Evolutionary conservation across 164 flowering plant genomes (phyloP).

Genomic region (Stephania cephalantha): DNA sequence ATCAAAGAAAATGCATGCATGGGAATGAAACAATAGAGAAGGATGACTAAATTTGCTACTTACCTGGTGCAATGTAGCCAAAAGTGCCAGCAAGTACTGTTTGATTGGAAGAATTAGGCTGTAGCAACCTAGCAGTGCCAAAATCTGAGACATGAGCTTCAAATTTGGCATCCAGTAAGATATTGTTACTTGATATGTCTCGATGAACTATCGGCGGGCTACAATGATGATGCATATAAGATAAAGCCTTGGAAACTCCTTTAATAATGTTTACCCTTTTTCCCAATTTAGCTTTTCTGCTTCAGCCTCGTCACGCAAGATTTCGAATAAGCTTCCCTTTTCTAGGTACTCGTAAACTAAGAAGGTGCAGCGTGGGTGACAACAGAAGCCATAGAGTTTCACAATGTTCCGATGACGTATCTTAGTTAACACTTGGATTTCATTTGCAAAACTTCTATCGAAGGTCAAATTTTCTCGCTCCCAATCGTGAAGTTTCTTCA

Average conservation of each 20-base stretch:
- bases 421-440: too few relatives aligned
- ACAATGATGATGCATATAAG: slow-evolving; percentile 20
- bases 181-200: slow-evolving; percentile 16
- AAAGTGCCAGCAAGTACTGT: slow-evolving; percentile 15
- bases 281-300: slow-evolving; percentile 13
- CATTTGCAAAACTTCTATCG: neutral
- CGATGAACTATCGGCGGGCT: slow-evolving; percentile 14
- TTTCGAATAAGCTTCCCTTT: slow-evolving; percentile 14
- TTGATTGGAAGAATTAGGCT: slow-evolving; percentile 14
- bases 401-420: too few relatives aligned
- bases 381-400: slow-evolving; percentile 11
- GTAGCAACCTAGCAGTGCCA: slow-evolving; percentile 15
- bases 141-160: slow-evolving; percentile 19
- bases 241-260: slow-evolving; percentile 17
- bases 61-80: slow-evolving; percentile 22
- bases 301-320: slow-evolving; percentile 2
- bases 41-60: neutral
- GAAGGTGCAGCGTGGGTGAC: neutral
- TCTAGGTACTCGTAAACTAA: slow-evolving; percentile 19
- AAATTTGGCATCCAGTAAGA: slow-evolving; percentile 5
- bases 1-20: neutral
- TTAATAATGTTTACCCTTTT: slow-evolving; percentile 11
- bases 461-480: neutral
- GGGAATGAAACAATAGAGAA: too few relatives aligned
- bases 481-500: slow-evolving; percentile 6